phyloP scores from a whole-genome alignment of 495 filamentous ascomycete genomes.

The Pyrenopolyporus hunteri region DNA sequence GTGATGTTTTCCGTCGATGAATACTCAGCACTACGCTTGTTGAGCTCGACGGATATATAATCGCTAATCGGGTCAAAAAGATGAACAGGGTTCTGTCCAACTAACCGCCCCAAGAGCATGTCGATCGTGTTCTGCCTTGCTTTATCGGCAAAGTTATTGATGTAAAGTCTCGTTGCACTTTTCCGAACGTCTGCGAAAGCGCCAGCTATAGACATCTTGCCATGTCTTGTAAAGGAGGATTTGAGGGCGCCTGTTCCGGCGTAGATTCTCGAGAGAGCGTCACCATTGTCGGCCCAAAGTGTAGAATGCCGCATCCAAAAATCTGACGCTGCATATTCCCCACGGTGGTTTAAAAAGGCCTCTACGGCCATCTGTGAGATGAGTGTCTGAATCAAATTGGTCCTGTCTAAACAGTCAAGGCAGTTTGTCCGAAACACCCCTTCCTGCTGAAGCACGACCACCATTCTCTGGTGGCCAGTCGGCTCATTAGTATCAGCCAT shows the following conservation, averaged over 20 bases:
- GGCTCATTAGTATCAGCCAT: conserved; percentile 37
- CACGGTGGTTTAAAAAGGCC: conserved; percentile 72
- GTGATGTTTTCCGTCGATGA: conserved; percentile 56
- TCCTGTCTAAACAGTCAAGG: conserved; percentile 93
- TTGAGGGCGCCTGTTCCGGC: conserved; percentile 95
- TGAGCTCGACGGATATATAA: conserved; percentile 76
- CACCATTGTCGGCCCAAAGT: conserved; percentile 98
- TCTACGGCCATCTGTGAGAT: conserved; percentile 91
- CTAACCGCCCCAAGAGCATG: conserved; percentile 80
- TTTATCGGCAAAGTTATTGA: conserved; percentile 97
- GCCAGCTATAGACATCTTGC: conserved; percentile 94
- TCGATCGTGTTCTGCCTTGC: conserved; percentile 93
- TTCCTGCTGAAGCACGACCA: conserved; percentile 85
- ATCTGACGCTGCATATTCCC: conserved; percentile 69
- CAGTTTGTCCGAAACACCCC: conserved; percentile 96
- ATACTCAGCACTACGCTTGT: conserved; percentile 61
- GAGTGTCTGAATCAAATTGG: conserved; percentile 94
- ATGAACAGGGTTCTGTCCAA: conserved; percentile 82
- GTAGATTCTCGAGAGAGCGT: conserved; percentile 93
- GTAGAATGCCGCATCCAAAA: conserved; percentile 90
- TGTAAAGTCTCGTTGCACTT: conserved; percentile 89
- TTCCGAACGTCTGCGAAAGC: conserved; percentile 95
- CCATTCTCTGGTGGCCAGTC: conserved; percentile 53
- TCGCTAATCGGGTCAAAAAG: conserved; percentile 95
- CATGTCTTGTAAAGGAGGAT: conserved; percentile 92